These are phyloP conservation scores for Kitagawia praeruptora DNA, from an alignment of 129 eudicot genomes.

Conservation along the genomic window DNA sequence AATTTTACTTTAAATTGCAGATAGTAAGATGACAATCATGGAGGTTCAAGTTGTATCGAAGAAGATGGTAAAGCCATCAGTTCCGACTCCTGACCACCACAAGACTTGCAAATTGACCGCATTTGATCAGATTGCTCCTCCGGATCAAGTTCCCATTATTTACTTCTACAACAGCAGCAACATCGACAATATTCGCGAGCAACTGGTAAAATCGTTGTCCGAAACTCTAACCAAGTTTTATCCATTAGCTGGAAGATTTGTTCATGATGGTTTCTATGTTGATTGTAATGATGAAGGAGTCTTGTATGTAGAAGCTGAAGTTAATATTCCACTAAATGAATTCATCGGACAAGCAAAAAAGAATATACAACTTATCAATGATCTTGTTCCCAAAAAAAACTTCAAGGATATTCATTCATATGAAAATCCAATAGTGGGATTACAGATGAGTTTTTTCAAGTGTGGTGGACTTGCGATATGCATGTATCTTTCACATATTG, in stretches of 20 bases:
- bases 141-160: slow-evolving; percentile 1
- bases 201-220: slow-evolving; percentile 17
- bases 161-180: slow-evolving; percentile 10
- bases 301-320: slow-evolving; percentile 12
- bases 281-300: slow-evolving; percentile 28
- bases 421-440: neutral
- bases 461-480: slow-evolving; percentile 25
- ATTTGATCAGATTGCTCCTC: slow-evolving; percentile 20
- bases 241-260: slow-evolving; percentile 27
- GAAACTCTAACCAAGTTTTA: slow-evolving; percentile 5
- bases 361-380: neutral
- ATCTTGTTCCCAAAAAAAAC: neutral
- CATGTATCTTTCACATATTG: slow-evolving; percentile 6
- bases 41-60: slow-evolving; percentile 13
- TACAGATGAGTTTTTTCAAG: slow-evolving; percentile 18
- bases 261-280: slow-evolving; percentile 1
- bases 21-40: slow-evolving; percentile 3
- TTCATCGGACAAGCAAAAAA: neutral
- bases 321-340: neutral
- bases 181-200: neutral
- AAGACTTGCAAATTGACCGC: slow-evolving; percentile 7
- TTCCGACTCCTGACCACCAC: slow-evolving; percentile 18
- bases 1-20: neutral
- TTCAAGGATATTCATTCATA: neutral
- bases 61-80: slow-evolving; percentile 25